These are phyloP conservation scores for Sanghuangporus sanghuang DNA, from an alignment of 1,284 basidiomycete species.

Conservation along the genomic window DNA sequence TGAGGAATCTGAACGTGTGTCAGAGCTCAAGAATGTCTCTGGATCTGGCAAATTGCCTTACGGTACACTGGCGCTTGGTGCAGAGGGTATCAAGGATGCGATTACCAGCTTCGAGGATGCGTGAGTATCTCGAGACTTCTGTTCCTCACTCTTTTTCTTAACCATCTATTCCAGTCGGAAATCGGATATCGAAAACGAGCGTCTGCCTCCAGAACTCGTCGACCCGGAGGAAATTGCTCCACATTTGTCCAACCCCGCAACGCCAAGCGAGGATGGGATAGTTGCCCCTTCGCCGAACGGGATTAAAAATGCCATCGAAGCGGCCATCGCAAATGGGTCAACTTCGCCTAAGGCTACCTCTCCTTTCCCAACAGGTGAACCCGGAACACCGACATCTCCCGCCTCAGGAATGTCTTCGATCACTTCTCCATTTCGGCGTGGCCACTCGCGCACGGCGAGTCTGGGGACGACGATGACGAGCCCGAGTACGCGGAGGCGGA, in stretches of 20 bases:
- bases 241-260: conserved; percentile 41
- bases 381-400: conserved; percentile 30
- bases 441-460: conserved; percentile 84
- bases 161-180: conserved; percentile 59
- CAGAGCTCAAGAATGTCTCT: conserved; percentile 90
- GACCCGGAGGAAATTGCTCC: conserved; percentile 64
- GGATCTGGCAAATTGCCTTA: conserved; percentile 80
- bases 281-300: conserved; percentile 45
- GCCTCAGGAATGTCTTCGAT: conserved; percentile 26
- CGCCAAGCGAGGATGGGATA: conserved; percentile 44
- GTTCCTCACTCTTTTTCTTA: not conserved
- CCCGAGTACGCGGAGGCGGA: conserved; percentile 88
- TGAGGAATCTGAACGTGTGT: conserved; percentile 97
- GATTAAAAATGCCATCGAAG: conserved; percentile 46
- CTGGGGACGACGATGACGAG: conserved; percentile 96
- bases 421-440: conserved; percentile 53
- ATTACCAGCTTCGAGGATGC: conserved; percentile 95
- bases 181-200: conserved; percentile 98
- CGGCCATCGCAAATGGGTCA: conserved; percentile 38
- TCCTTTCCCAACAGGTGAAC: conserved; percentile 23
- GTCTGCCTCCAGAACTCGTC: conserved; percentile 90
- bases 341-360: conserved; percentile 30
- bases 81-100: conserved; percentile 94
- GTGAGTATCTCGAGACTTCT: conserved; percentile 43
- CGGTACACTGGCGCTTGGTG: conserved; percentile 83